A percentile compares a stretch with the other conserved stretches of the same genome.
phyloP scores from a whole-genome alignment of 352 stramenopile species.

The Phytophthora idaei region DNA sequence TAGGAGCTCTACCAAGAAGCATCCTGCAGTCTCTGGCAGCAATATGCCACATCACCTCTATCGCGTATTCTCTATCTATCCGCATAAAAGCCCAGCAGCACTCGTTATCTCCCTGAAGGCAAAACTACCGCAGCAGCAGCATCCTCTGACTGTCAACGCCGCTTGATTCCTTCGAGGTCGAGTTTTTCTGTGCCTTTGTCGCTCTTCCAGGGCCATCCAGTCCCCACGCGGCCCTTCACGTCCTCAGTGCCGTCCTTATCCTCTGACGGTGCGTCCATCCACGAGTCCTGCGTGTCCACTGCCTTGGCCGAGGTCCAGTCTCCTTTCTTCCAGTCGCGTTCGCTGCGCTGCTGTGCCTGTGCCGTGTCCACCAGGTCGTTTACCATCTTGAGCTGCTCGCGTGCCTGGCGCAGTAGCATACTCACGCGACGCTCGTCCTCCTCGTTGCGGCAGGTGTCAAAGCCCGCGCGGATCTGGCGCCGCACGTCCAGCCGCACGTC shows the following conservation, averaged over 20 bases:
- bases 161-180: conserved; percentile 65
- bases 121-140: background rate
- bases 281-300: conserved; percentile 33
- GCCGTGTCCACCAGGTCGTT: conserved; percentile 71
- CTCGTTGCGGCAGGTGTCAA: conserved; percentile 56
- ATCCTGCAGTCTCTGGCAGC: too few species aligned
- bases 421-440: conserved; percentile 57
- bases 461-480: conserved; percentile 63
- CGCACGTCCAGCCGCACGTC: conserved; percentile 61
- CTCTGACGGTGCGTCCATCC: conserved; percentile 35
- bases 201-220: conserved; percentile 73
- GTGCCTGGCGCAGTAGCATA: conserved; percentile 55
- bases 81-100: background rate
- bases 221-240: conserved; percentile 63
- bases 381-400: conserved; percentile 73
- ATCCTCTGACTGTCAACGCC: conserved; percentile 16
- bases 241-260: conserved; percentile 45
- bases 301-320: conserved; percentile 15
- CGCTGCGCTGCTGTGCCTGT: conserved; percentile 50
- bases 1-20: too few species aligned
- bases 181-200: conserved; percentile 47
- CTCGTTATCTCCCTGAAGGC: background rate
- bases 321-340: conserved; percentile 34
- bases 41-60: background rate
- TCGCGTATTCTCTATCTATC: conserved; percentile 12